phyloP scores from a whole-genome alignment of 495 filamentous ascomycete genomes.

The Apodospora peruviana region DNA sequence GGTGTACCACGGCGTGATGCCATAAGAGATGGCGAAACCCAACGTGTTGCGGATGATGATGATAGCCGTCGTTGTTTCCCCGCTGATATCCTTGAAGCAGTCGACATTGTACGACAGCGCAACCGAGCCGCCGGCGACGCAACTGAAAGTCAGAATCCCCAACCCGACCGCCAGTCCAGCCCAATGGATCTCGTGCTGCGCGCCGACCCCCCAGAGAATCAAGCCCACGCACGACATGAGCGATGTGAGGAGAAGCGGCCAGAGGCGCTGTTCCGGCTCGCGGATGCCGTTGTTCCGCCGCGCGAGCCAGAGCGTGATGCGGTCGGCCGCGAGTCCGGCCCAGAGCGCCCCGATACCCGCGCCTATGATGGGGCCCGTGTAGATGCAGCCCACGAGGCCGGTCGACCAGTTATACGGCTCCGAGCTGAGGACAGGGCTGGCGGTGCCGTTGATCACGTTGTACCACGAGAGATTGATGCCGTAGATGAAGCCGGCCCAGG shows the following conservation, averaged over 20 bases:
- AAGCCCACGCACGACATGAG: constrained; percentile 16
- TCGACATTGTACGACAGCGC: constrained; percentile 49
- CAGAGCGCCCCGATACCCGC: constrained; percentile 19
- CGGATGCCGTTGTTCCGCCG: constrained; percentile 26
- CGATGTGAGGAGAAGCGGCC: constrained; percentile 13
- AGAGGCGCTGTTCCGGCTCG: constrained; percentile 31
- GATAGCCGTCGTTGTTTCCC: constrained; percentile 40
- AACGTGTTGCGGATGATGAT: constrained; percentile 61
- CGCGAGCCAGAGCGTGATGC: constrained; percentile 21
- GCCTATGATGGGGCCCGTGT: constrained; percentile 17
- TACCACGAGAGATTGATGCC: constrained; percentile 24
- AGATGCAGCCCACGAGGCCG: constrained; percentile 16
- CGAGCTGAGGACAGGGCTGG: constrained; percentile 9
- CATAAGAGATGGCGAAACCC: constrained; percentile 24
- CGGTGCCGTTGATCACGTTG: constrained; percentile 21
- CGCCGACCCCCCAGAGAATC: constrained; percentile 21
- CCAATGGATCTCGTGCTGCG: constrained; percentile 44
- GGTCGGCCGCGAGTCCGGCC: constrained; percentile 21
- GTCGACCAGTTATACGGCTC: constrained; percentile 18
- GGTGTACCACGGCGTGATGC: constrained; percentile 20
- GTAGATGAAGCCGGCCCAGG: constrained; percentile 24
- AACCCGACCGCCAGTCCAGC: constrained; percentile 26
- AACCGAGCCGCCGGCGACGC: constrained; percentile 11
- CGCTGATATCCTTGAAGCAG: constrained; percentile 44
- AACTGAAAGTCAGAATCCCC: constrained; percentile 13